Evolutionary conservation across 352 stramenopile genomes (phyloP), one percentile per base, ranked within the genome.

Genomic region (Phytophthora gonapodyides): DNA sequence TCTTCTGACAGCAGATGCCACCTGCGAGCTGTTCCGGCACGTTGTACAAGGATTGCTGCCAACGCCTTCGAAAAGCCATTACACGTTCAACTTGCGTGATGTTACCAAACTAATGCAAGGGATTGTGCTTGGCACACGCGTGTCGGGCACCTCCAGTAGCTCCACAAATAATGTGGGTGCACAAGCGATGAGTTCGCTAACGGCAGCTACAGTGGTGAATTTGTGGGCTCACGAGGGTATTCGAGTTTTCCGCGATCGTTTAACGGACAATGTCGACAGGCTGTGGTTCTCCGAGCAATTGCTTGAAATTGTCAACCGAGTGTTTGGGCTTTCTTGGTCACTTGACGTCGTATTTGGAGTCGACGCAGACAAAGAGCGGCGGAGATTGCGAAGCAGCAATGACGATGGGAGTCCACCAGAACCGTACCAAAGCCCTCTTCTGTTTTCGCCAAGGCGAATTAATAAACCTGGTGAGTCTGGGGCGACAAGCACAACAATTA

Each of bases 191-290:
- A 48, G 27, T 15, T 47, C 38, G 11, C 56, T 80, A 35, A 70
- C 66, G 4, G 37, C 61, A 1, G 83, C 90, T n/a, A 76, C 71
- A 0, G 71, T 97, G 3, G 51, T 74, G 0, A 79, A 73, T 17
- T 71, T 98, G 5, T 98, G 93, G 89, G 78, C 89, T 17, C 92
- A 98, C 52, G 94, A 98, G 59, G 83, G 68, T 31, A 82, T 93
- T 56, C 75, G 94, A 2, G 93, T 98, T 2, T 98, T 98, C 51
- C 89, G 95, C 15, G 94, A 98, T 60, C 91, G 94, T 7, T 62
- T 98, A 3, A 85, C 94, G 35, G 90, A 91, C 13, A 74, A 72
- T 3, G 56, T 52, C 3, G 94, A 98, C 51, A 88, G 96, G 58
- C 48, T 63, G 21, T 97, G 89, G 87, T 89, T 98, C 54, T 91